phyloP scores from a whole-genome alignment of 139 green algal genomes.

The Desmodesmus armatus region DNA sequence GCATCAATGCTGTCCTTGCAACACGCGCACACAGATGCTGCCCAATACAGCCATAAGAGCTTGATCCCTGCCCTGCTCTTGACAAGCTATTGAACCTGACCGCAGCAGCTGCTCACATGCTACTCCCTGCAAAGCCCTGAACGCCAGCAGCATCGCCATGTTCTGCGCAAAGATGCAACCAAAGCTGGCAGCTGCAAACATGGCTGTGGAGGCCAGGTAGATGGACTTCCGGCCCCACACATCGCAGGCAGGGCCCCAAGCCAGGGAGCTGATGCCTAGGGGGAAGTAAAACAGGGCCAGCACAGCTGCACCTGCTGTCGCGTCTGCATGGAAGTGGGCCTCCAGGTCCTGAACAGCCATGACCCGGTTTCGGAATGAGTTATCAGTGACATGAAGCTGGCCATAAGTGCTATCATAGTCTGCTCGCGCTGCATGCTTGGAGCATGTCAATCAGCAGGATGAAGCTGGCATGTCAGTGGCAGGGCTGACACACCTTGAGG shows the following conservation, averaged over 20 bases:
- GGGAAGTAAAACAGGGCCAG: constrained; percentile 1
- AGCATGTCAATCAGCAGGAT: neutral
- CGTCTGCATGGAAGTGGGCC: neutral
- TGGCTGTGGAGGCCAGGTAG: constrained; percentile 23
- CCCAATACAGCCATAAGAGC: no score
- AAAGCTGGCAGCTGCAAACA: constrained; percentile 16
- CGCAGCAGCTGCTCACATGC: neutral
- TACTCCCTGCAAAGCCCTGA: constrained; percentile 23
- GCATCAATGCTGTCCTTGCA: no score
- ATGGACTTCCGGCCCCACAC: constrained; percentile 20
- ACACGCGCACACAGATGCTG: no score
- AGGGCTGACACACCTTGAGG: constrained; percentile 1
- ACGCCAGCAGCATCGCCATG: constrained; percentile 24
- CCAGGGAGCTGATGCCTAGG: neutral
- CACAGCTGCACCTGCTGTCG: neutral
- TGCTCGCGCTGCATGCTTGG: no score
- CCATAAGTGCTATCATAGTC: no score
- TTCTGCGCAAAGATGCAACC: constrained; percentile 19
- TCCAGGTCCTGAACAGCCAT: neutral
- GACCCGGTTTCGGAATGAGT: neutral
- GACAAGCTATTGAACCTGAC: no score
- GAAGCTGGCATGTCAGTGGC: neutral
- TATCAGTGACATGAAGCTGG: neutral
- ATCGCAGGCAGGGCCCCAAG: constrained; percentile 26
- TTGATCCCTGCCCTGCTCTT: no score